phyloP scores from a whole-genome alignment of 2,329 filamentous ascomycete genomes.

The Hirsutella thompsonii region DNA sequence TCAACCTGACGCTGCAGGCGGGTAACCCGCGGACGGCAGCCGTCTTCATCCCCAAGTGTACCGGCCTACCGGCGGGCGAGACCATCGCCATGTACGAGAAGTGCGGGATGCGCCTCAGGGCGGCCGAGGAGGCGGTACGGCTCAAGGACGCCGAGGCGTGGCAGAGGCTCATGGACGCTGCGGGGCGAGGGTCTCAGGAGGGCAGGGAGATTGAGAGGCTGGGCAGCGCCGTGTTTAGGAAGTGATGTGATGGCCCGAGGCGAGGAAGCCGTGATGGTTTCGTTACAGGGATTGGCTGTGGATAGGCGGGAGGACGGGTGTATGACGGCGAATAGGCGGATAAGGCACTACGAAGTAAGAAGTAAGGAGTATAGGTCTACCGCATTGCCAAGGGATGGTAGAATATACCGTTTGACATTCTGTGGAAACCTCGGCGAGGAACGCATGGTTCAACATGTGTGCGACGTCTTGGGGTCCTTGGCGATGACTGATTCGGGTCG shows the following conservation, averaged over 20 bases:
- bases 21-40: slow-evolving; percentile 82
- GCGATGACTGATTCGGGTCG: too few species aligned
- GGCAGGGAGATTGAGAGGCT: slow-evolving; percentile 73
- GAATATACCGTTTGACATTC: too few species aligned
- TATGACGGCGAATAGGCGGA: too few species aligned
- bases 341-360: too few species aligned
- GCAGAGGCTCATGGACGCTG: slow-evolving; percentile 59
- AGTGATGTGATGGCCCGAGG: slow-evolving; percentile 11
- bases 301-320: too few species aligned
- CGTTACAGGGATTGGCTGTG: too few species aligned
- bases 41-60: slow-evolving; percentile 80
- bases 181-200: slow-evolving; percentile 53
- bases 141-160: slow-evolving; percentile 67
- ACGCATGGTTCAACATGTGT: too few species aligned
- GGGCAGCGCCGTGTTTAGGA: slow-evolving; percentile 45
- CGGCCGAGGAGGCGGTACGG: slow-evolving; percentile 82
- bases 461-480: too few species aligned
- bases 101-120: slow-evolving; percentile 78
- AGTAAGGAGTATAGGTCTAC: too few species aligned
- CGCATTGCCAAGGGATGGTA: too few species aligned
- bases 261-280: too few species aligned
- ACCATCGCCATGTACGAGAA: slow-evolving; percentile 90
- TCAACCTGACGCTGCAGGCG: slow-evolving; percentile 75
- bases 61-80: slow-evolving; percentile 51
- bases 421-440: too few species aligned